Evolutionary conservation across 2,329 filamentous ascomycete genomes (phyloP), one percentile per base, ranked within the genome.

Genomic region (Microcera coccophila): DNA sequence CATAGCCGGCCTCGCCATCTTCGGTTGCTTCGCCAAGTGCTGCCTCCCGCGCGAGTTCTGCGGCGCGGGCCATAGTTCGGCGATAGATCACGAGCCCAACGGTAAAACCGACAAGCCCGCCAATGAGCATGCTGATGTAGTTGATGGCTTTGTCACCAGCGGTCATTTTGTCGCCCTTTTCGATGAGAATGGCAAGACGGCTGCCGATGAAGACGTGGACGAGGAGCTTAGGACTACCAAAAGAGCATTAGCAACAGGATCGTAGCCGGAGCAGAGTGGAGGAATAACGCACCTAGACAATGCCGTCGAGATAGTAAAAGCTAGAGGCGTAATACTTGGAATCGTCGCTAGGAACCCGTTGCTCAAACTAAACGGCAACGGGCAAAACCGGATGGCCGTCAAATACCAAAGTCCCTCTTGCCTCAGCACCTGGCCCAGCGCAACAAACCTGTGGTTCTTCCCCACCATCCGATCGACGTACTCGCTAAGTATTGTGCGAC

Each of bases 291-390:
- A 75, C 73, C 78, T 81, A 10, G 90, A 83, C 14, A 91, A 70
- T 3, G 87, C 84, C 0, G 91, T 97, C 5, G 93, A 91, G 35
- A 90, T 63, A 22, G 83, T 84, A 68, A 94, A 97, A 36, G 79
- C 79, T 47, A 76, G 64, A 31, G 87, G 86, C 18, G 83, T 78
- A 24, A 98, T 87, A 22, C 86, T 95, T 3, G 90, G 90, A 48
- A 98, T 90, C 1, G 93, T 97, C 21, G 89, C 89, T 42, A 98
- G 80, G 47, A 95, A 95, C 38, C 90, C 93, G 62, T 98, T 98
- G 61, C 87, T 90, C 54, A 97, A 72, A 39, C 87, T 93, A 64
- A 95, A 98, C 12, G 93, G 93, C 47, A 98, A 64, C 2, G 93
- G 93, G 59, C 91, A 97, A 51, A 97, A 78, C 21, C 93, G 81